Conservation (phyloP, 2,329 filamentous ascomycete genomes). For the Scolecobasidium constrictum region DNA sequence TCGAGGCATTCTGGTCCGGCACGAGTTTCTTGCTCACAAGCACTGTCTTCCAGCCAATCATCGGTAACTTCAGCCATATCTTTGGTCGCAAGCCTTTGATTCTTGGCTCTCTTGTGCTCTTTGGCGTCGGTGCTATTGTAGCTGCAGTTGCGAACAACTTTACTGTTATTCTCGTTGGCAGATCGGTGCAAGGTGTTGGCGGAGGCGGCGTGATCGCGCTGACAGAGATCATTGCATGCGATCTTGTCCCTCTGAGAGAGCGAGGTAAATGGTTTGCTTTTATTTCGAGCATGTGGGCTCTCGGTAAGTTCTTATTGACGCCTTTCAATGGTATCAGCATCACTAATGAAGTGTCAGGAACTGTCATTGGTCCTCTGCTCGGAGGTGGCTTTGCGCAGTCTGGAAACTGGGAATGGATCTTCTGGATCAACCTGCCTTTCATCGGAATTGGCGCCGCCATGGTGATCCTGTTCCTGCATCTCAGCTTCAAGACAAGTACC, state of each 20-base stretch:
- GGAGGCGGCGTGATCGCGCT: slow-evolving; percentile 31
- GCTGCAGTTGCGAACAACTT: slow-evolving; percentile 27
- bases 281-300: slow-evolving; percentile 5
- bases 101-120: slow-evolving; percentile 23
- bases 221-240: slow-evolving; percentile 33
- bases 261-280: slow-evolving; percentile 32
- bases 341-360: slow-evolving; percentile 48
- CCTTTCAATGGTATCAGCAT: no score
- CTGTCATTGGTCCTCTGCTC: slow-evolving; percentile 37
- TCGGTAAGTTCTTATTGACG: no score
- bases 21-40: slow-evolving; percentile 28
- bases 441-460: slow-evolving; percentile 37
- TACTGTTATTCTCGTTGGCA: slow-evolving; percentile 25
- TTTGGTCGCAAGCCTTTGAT: slow-evolving; percentile 30
- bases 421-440: slow-evolving; percentile 54
- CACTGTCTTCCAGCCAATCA: slow-evolving; percentile 29
- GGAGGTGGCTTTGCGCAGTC: slow-evolving; percentile 44
- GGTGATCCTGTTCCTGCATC: slow-evolving; percentile 42
- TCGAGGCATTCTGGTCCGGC: slow-evolving; percentile 32
- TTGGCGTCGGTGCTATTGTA: slow-evolving; percentile 25
- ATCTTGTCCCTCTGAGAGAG: slow-evolving; percentile 32
- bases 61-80: slow-evolving; percentile 26
- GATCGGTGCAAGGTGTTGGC: slow-evolving; percentile 29
- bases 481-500: slow-evolving; percentile 37
- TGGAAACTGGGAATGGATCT: slow-evolving; percentile 50